These are phyloP conservation scores for Begonia fuchsioides DNA, from an alignment of 306 rosid species.

Conservation along the genomic window DNA sequence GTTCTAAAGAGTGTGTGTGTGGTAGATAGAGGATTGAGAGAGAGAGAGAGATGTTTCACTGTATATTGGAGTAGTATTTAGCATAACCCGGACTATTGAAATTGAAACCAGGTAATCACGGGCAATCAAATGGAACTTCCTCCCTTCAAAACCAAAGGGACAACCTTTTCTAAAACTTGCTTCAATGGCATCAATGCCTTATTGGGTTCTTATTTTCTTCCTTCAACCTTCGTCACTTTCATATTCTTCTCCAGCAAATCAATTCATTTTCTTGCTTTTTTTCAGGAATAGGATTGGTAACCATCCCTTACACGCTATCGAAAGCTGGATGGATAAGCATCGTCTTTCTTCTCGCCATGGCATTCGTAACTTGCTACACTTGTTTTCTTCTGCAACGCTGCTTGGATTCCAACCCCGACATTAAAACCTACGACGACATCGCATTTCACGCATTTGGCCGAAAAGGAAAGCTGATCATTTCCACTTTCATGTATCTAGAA, in stretches of 20 bases:
- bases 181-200: constrained; percentile 7
- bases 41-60: too few relatives aligned
- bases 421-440: neutral
- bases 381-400: constrained; percentile 1
- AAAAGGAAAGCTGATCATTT: neutral
- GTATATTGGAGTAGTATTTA: too few relatives aligned
- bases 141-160: neutral
- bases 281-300: constrained; percentile 3
- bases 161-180: constrained; percentile 6
- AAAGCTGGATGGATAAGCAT: constrained; percentile 2
- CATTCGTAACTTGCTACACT: neutral
- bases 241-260: neutral
- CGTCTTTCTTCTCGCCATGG: constrained; percentile 2
- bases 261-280: neutral
- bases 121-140: neutral
- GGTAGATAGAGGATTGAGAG: too few relatives aligned
- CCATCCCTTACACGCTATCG: constrained; percentile 6
- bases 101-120: too few relatives aligned
- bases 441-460: neutral
- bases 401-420: neutral
- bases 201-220: neutral
- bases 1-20: too few relatives aligned
- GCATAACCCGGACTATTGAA: too few relatives aligned
- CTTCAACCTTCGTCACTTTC: neutral
- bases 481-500: neutral